Conservation (phyloP, 495 filamentous ascomycete species). For the Evernia prunastri region DNA sequence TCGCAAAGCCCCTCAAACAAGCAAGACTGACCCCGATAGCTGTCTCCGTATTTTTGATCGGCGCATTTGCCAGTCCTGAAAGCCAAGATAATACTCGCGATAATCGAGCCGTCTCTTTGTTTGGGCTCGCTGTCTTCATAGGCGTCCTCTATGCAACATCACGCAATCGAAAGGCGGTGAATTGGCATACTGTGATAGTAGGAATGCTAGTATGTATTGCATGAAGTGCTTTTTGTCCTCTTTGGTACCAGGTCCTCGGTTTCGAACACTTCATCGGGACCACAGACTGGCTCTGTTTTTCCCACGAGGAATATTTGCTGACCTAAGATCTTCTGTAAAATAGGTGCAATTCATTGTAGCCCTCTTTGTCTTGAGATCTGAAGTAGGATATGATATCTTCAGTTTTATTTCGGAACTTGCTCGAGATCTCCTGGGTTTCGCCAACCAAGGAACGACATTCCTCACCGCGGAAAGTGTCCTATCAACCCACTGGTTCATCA, state of each 20-base stretch:
- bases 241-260: neutral
- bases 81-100: too few relatives aligned
- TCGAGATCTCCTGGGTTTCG: conserved; percentile 62
- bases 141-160: conserved; percentile 60
- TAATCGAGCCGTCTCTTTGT: too few relatives aligned
- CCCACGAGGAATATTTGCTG: neutral
- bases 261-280: neutral
- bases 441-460: conserved; percentile 35
- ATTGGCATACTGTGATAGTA: conserved; percentile 80
- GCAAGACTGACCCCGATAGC: too few relatives aligned
- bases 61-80: conserved; percentile 64
- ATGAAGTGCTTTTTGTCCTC: neutral
- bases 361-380: conserved; percentile 75
- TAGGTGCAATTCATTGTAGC: conserved; percentile 76
- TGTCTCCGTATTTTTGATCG: conserved; percentile 65
- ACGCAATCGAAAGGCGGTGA: conserved; percentile 53
- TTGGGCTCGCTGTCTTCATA: conserved; percentile 72
- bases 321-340: conserved; percentile 45
- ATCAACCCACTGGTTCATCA: neutral
- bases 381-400: conserved; percentile 79
- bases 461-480: neutral
- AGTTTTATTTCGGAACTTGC: conserved; percentile 71
- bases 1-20: too few relatives aligned
- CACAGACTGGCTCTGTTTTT: neutral
- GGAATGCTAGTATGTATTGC: conserved; percentile 44